A percentile compares a stretch with the other conserved stretches of the same genome.
phyloP scores from a whole-genome alignment of 257 asterid species.

The Verbena officinalis region DNA sequence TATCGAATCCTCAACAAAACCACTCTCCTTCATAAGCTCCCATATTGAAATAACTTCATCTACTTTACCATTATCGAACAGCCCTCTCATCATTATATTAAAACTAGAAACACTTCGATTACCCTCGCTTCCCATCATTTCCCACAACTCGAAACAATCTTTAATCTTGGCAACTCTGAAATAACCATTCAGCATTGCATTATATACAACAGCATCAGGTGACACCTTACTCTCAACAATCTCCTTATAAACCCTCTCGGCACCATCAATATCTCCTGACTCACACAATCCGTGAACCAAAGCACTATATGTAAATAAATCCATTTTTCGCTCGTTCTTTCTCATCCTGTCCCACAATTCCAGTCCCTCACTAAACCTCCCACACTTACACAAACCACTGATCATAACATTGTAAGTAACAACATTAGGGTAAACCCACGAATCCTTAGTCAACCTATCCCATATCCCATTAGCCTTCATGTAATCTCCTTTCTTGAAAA shows the following conservation, averaged over 20 bases:
- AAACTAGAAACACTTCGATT: slow-evolving; percentile 74
- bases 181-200: slow-evolving; percentile 73
- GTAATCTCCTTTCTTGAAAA: slow-evolving; percentile 55
- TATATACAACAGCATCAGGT: slow-evolving; percentile 72
- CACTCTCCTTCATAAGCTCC: slow-evolving; percentile 63
- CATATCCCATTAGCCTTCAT: slow-evolving; percentile 56
- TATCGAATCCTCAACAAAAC: slow-evolving; percentile 56
- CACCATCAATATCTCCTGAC: slow-evolving; percentile 67
- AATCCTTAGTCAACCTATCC: slow-evolving; percentile 62
- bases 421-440: slow-evolving; percentile 65
- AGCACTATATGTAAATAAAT: slow-evolving; percentile 64
- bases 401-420: slow-evolving; percentile 78
- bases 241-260: slow-evolving; percentile 63
- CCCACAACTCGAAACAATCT: slow-evolving; percentile 69
- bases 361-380: slow-evolving; percentile 63
- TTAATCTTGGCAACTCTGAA: slow-evolving; percentile 48
- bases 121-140: slow-evolving; percentile 70
- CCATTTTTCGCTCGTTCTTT: slow-evolving; percentile 65
- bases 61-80: slow-evolving; percentile 57
- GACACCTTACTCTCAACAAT: slow-evolving; percentile 52
- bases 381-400: slow-evolving; percentile 83
- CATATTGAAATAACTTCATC: slow-evolving; percentile 59
- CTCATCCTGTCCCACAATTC: slow-evolving; percentile 75
- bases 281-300: slow-evolving; percentile 83
- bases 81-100: slow-evolving; percentile 71